Base-by-base conservation (phyloP, 169 alveolate species). In the Plasmodium coatneyi region DNA sequence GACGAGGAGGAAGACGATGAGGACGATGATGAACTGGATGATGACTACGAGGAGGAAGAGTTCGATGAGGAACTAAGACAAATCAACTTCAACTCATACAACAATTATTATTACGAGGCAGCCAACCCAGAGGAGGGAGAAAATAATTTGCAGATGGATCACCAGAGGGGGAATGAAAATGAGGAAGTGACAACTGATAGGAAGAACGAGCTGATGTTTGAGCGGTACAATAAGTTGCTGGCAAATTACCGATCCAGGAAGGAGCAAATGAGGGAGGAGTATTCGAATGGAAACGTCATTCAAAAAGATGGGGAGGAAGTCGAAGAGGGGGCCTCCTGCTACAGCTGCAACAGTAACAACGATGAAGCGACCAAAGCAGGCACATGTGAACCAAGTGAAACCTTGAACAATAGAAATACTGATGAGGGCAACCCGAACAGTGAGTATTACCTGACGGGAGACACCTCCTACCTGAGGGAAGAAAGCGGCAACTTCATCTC, bases 71-170 rank as follows among this genome's bases (percentile, higher is more conserved):
- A 86, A 56, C 22, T n/a, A 1, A 74, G 49, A 19, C 81, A 86
- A 39, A 74, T 86, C 5, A 86, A 72, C 5, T 86, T 86, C 46
- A 86, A 86, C 70, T 86, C 93, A 1, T 86, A 86, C 70, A 86
- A 86, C 43, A 86, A 86, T 76, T 74, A 49, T 32, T 86, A 86
- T 34, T 86, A 86, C 32, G 79, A 56, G 70, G 7, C 84, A 7
- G 36, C 39, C 54, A 83, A 80, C 28, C 16, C 79, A 74, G 80
- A 70, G 16, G 84, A 70, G 36, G 93, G 70, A 28, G 86, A 36
- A 10, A 54, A 52, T 6, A 30, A 54, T 14, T 46, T 49, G 25
- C 60, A 49, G 6, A 49, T 74, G 22, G 76, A 70, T 2, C 66
- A 83, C 5, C 39, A 19, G 43, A 16, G 30, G 6, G 36, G 16